Evolutionary conservation across 208 protist species (phyloP).

Genomic region (Trypanosoma platydactyli): DNA sequence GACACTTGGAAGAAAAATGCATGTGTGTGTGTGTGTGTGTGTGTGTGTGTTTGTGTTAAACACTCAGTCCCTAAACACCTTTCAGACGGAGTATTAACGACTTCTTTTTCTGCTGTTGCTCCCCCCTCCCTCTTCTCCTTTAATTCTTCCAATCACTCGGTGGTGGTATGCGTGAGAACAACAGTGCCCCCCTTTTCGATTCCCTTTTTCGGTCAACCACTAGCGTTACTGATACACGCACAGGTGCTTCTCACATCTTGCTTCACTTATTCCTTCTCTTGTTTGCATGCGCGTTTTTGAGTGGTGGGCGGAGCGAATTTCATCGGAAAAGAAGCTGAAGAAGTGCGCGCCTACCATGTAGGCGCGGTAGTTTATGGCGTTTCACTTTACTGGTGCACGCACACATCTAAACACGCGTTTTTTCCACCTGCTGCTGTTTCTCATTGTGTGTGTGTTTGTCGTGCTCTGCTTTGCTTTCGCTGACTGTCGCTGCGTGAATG

Average conservation of each 20-base stretch:
- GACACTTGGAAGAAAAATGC: too few species aligned
- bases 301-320: neutral
- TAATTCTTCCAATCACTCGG: too few species aligned
- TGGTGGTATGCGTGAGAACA: too few species aligned
- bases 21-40: too few species aligned
- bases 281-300: neutral
- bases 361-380: too few species aligned
- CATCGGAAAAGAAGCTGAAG: too few species aligned
- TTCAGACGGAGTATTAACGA: too few species aligned
- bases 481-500: too few species aligned
- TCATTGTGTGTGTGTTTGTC: neutral
- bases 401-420: neutral
- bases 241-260: neutral
- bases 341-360: too few species aligned
- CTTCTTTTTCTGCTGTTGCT: neutral
- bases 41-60: too few species aligned
- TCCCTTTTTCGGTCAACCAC: slow-evolving; percentile 4
- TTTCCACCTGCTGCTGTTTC: slow-evolving; percentile 1
- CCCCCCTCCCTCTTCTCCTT: neutral
- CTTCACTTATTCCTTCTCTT: slow-evolving; percentile 1
- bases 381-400: neutral
- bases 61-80: too few species aligned
- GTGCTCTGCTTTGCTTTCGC: neutral
- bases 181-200: neutral
- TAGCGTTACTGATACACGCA: neutral